Conservation (phyloP, 768 basidiomycete species). For the Baorangia bicolor region DNA sequence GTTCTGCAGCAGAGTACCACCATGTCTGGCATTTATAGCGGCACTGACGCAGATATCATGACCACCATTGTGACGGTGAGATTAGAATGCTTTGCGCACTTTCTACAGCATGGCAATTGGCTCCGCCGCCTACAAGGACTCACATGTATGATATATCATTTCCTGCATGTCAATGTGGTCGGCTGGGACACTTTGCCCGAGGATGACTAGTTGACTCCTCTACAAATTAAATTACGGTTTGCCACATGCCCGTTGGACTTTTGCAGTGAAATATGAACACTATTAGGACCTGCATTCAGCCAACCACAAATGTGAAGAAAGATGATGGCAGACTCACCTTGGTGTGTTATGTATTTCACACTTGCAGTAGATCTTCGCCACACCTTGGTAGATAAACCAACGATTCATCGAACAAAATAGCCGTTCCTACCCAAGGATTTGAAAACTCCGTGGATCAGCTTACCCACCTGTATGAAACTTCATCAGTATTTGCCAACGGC, state of each 20-base stretch:
- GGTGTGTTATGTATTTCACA: background rate
- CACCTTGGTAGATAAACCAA: background rate
- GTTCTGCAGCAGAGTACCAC: background rate
- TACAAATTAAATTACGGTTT: background rate
- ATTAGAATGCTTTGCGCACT: background rate
- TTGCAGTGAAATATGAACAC: background rate
- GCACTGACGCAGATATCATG: background rate
- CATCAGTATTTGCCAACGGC: conserved; percentile 1
- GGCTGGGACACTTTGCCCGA: background rate
- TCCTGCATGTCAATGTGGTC: conserved; percentile 4
- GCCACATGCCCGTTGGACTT: conserved; percentile 9
- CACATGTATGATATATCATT: conserved; percentile 19
- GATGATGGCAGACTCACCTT: background rate
- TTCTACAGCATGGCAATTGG: conserved; percentile 27
- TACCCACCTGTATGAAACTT: conserved; percentile 11
- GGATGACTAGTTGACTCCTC: background rate
- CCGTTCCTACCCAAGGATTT: background rate
- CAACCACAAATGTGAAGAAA: background rate
- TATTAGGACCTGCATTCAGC: background rate
- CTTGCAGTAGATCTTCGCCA: background rate
- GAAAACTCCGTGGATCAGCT: background rate
- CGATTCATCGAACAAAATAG: background rate
- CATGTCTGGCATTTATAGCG: conserved; percentile 21
- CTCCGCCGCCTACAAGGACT: conserved; percentile 6
- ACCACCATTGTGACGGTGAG: background rate